Conservation (phyloP, 2,329 filamentous ascomycete genomes). For the Salinomyces thailandicus region DNA sequence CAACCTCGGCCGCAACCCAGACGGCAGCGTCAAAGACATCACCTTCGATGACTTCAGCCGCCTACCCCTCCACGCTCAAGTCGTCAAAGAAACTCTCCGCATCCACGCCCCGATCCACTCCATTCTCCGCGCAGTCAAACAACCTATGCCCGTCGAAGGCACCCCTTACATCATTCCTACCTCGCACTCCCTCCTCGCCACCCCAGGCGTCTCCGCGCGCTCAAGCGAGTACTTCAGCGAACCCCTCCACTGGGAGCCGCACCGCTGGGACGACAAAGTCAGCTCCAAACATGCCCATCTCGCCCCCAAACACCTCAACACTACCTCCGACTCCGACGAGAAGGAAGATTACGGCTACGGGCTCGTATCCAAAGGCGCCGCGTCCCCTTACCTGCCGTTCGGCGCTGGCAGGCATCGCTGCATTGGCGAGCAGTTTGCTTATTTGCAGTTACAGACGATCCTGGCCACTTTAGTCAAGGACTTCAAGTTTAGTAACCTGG, state of each 20-base stretch:
- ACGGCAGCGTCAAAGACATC: conserved; percentile 51
- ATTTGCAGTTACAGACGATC: conserved; percentile 82
- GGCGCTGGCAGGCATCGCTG: conserved; percentile 87
- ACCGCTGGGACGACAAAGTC: conserved; percentile 70
- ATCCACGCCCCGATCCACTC: conserved; percentile 90
- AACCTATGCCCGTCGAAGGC: conserved; percentile 71
- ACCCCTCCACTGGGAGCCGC: conserved; percentile 74
- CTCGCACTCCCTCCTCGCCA: conserved; percentile 69
- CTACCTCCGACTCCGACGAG: conserved; percentile 35
- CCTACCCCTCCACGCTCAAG: conserved; percentile 70
- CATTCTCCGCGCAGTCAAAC: conserved; percentile 85
- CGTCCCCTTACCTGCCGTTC: conserved; percentile 86
- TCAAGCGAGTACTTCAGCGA: conserved; percentile 70
- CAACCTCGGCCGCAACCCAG: conserved; percentile 54
- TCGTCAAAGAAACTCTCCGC: conserved; percentile 85
- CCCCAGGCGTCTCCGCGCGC: conserved; percentile 69
- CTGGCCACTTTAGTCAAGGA: conserved; percentile 62
- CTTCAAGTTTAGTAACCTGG: conserved; percentile 69
- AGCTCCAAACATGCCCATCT: conserved; percentile 23
- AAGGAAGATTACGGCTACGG: conserved; percentile 92
- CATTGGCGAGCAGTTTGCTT: conserved; percentile 95
- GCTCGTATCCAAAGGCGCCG: conserved; percentile 79
- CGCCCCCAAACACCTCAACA: conserved; percentile 19
- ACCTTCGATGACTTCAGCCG: conserved; percentile 67
- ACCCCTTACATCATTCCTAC: conserved; percentile 76